Percentiles rank a stretch among this genome's conserved stretches.
Conservation (phyloP, 2,329 filamentous ascomycete species). For the Aspergillus sergii region DNA sequence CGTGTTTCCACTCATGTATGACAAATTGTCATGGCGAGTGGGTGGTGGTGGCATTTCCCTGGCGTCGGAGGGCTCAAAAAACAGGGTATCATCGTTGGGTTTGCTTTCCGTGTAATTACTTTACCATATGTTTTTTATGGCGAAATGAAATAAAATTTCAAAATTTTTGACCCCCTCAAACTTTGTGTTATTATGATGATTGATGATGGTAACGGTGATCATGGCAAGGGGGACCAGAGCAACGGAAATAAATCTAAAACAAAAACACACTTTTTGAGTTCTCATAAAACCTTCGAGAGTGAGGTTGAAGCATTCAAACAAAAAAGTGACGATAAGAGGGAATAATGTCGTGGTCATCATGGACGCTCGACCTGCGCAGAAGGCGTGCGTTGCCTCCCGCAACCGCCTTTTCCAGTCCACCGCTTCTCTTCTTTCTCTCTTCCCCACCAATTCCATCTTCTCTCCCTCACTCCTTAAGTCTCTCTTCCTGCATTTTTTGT, state of each 20-base stretch:
- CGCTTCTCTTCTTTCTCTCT: constrained; percentile 31
- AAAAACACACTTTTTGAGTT: neutral
- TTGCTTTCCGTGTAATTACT: neutral
- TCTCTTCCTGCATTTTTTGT: constrained; percentile 9
- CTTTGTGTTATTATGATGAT: neutral
- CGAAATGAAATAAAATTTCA: neutral
- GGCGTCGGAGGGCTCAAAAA: neutral
- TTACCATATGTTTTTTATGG: constrained; percentile 5
- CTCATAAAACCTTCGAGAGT: neutral
- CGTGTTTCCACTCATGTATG: neutral
- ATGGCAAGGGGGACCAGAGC: neutral
- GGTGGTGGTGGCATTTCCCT: constrained; percentile 7
- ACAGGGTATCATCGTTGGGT: neutral
- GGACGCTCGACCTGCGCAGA: constrained; percentile 10
- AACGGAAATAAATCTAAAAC: neutral
- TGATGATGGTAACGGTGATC: neutral
- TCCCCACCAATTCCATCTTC: constrained; percentile 11
- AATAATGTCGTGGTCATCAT: constrained; percentile 10
- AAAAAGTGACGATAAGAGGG: neutral
- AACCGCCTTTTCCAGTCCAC: constrained; percentile 34
- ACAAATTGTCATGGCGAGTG: neutral
- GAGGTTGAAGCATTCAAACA: neutral
- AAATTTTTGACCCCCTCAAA: neutral
- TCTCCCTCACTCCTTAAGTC: constrained; percentile 15
- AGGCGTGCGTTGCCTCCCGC: constrained; percentile 38